Conservation (phyloP, 2,329 filamentous ascomycete genomes). For the Peltaster fructicola region DNA sequence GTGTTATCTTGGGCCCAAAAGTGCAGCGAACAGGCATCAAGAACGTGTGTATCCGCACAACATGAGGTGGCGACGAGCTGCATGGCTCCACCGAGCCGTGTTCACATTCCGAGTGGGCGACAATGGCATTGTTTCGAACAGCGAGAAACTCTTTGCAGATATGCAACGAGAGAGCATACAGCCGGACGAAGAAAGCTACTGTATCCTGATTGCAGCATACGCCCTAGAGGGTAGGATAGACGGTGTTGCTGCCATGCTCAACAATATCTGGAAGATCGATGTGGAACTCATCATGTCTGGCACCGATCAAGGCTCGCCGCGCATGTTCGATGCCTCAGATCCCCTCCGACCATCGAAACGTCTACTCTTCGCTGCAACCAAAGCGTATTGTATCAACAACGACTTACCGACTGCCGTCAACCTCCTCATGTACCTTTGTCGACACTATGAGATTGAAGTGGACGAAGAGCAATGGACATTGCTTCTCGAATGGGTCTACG, state of each 20-base stretch:
- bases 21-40: slow-evolving; percentile 24
- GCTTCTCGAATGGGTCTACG: slow-evolving; percentile 49
- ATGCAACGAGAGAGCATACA: no score
- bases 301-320: slow-evolving; percentile 16
- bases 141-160: slow-evolving; percentile 25
- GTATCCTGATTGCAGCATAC: slow-evolving; percentile 34
- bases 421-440: slow-evolving; percentile 45
- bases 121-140: slow-evolving; percentile 14
- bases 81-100: no score
- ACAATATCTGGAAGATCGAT: slow-evolving; percentile 37
- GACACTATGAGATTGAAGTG: slow-evolving; percentile 40
- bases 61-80: no score
- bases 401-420: slow-evolving; percentile 41
- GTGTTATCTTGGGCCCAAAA: no score
- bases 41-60: slow-evolving; percentile 20
- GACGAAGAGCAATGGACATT: slow-evolving; percentile 43
- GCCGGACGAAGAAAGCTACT: slow-evolving; percentile 36
- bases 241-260: slow-evolving; percentile 31
- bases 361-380: slow-evolving; percentile 49
- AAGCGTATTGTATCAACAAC: slow-evolving; percentile 49
- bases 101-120: slow-evolving; percentile 11
- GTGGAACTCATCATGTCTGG: slow-evolving; percentile 23
- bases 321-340: slow-evolving; percentile 28
- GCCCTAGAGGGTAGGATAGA: slow-evolving; percentile 33
- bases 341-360: slow-evolving; percentile 39